Evolutionary conservation across 1,284 basidiomycete species (phyloP).

Genomic region (Ganoderma meredithae): DNA sequence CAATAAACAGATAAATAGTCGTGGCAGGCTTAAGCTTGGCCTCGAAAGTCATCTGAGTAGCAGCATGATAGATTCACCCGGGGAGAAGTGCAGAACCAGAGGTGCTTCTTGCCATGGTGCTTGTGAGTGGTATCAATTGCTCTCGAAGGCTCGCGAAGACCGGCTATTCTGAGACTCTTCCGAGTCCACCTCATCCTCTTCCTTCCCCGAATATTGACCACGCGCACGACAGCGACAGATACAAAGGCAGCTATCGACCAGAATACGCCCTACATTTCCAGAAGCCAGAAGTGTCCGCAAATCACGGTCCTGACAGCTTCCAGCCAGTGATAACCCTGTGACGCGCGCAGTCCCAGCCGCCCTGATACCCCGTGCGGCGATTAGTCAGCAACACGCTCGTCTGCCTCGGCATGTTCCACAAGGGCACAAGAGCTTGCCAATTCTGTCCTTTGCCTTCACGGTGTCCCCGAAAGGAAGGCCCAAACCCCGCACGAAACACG

Average conservation of each 20-base stretch:
- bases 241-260: background rate
- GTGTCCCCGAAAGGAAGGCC: background rate
- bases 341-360: background rate
- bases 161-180: too few relatives aligned
- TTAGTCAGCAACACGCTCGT: background rate
- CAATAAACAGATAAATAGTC: background rate
- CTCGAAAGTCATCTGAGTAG: background rate
- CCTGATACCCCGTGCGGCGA: background rate
- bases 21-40: background rate
- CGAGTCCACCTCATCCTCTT: too few relatives aligned
- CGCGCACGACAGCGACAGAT: background rate
- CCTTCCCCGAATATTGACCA: background rate
- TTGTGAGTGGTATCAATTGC: background rate
- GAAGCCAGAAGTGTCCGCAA: background rate
- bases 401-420: background rate
- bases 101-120: too few relatives aligned
- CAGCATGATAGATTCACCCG: background rate
- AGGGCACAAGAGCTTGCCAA: background rate
- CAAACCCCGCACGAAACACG: background rate
- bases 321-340: background rate
- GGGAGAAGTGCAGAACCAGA: background rate
- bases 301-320: background rate
- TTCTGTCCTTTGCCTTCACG: background rate
- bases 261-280: background rate
- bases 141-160: background rate